These are phyloP conservation scores for Daedaleopsis sinensis DNA, from an alignment of 768 basidiomycete species.

Conservation along the genomic window DNA sequence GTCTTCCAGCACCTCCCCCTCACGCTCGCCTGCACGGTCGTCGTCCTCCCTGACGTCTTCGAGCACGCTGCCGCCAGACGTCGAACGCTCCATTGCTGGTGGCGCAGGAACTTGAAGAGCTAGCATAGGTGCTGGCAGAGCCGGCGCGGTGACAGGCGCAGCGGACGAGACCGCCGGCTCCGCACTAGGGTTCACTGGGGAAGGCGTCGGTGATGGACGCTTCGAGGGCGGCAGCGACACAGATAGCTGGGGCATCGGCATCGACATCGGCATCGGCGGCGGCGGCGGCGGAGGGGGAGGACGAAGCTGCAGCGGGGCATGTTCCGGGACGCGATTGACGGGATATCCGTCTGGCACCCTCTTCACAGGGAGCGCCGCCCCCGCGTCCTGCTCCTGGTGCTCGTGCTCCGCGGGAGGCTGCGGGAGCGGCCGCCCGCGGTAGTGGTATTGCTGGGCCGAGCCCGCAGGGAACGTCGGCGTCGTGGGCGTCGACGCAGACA, in stretches of 20 bases:
- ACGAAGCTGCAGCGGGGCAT: slow-evolving; percentile 1
- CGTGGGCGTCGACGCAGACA: slow-evolving; percentile 22
- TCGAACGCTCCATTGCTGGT: slow-evolving; percentile 9
- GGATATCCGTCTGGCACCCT: slow-evolving; percentile 8
- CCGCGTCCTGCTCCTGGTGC: background rate
- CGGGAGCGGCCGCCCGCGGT: slow-evolving; percentile 61
- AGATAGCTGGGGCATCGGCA: background rate
- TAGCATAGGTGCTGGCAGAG: background rate
- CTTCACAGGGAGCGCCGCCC: slow-evolving; percentile 11
- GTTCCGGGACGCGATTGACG: slow-evolving; percentile 9
- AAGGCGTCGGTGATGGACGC: background rate
- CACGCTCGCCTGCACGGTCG: slow-evolving; percentile 2
- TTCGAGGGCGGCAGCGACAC: background rate
- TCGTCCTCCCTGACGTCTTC: background rate
- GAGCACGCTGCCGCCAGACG: slow-evolving; percentile 10
- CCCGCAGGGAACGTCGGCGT: slow-evolving; percentile 12
- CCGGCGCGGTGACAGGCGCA: background rate
- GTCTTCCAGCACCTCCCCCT: background rate
- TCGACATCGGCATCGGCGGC: too few relatives aligned
- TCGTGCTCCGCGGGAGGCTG: slow-evolving; percentile 35
- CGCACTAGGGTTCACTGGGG: background rate
- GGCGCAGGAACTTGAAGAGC: background rate
- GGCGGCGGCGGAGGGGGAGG: background rate
- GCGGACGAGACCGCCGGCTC: too few relatives aligned
- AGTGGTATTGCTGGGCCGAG: slow-evolving; percentile 40